Evolutionary conservation across 371 early-diverging fungal genomes (phyloP), one percentile per base, ranked within the genome.

Genomic region (Mucor racemosus): DNA sequence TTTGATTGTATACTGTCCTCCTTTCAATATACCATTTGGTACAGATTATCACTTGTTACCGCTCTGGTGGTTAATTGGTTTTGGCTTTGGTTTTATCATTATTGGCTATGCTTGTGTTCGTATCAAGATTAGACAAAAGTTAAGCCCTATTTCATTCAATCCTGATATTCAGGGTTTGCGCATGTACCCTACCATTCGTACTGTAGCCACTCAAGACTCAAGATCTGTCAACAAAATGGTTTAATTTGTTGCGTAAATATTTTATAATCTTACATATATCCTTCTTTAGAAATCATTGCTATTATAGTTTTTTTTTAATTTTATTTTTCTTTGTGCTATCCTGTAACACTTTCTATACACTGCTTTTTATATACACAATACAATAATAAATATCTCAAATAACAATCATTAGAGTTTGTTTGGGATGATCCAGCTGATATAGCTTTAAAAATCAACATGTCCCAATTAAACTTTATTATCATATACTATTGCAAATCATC

Each of bases 1-100:
- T 62, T 65, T 91, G 14, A 84, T 96, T 68, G 91, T 94, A 35
- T 97, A 96, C 74, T 77, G 89, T 21, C 96, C 96, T 26, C 88
- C 89, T 14, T 73, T 97, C 65, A 91, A 91, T 60, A 74, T 80
- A 31, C 89, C 88, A 9, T 95, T 96, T 77, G 78, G 80, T 48
- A 92, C 90, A 17, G 78, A 81, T 21, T 86, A 80, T 67, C 80
- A 75, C 56, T 66, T 91, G 56, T 76, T 82, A 11, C 91, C 92
- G 46, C 77, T 91, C 56, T 90, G 84, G 75, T 91, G 94, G 92
- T 78, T 95, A 59, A 88, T 94, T 65, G 88, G 94, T 4, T 65
- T 95, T 14, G 92, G 82, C 7, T 92, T 89, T 69, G 97, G 97
- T 6, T 67, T 85, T 10, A 40, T 94, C 26, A 83, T 96, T 40